phyloP scores from a whole-genome alignment of 129 eudicot species.

The Silybum marianum region DNA sequence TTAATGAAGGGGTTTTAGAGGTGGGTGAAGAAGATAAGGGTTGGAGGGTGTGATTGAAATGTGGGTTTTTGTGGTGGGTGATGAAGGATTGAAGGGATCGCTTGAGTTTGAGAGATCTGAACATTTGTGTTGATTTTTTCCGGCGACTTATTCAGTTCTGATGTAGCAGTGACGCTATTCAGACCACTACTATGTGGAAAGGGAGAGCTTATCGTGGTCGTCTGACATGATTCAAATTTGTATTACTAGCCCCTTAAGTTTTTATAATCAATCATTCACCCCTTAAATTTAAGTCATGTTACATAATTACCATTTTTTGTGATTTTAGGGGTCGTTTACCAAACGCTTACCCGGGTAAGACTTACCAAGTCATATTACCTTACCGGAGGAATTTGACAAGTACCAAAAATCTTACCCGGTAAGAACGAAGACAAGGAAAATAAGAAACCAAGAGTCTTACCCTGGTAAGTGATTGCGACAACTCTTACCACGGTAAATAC shows the following conservation, averaged over 20 bases:
- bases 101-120: constrained; percentile 47
- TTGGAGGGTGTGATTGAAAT: constrained; percentile 21
- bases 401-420: too few relatives aligned
- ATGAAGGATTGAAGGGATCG: constrained; percentile 55
- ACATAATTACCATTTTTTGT: background rate
- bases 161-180: background rate
- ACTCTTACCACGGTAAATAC: too few relatives aligned
- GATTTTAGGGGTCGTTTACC: too few relatives aligned
- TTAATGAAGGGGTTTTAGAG: constrained; percentile 26
- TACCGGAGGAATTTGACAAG: too few relatives aligned
- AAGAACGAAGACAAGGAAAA: too few relatives aligned
- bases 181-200: background rate
- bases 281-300: background rate
- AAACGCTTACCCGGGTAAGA: too few relatives aligned
- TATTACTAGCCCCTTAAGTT: constrained; percentile 7
- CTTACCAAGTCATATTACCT: too few relatives aligned
- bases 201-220: background rate
- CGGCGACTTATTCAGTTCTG: constrained; percentile 18
- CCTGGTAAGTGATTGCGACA: too few relatives aligned
- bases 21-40: constrained; percentile 22
- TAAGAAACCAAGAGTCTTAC: too few relatives aligned
- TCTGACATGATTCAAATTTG: background rate
- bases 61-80: constrained; percentile 34
- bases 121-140: constrained; percentile 43
- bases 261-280: background rate